Percentiles rank a stretch among this genome's conserved stretches.
Evolutionary conservation across 192 early-diverging fungal species (phyloP).

Genomic region (Coemansia sp.): DNA sequence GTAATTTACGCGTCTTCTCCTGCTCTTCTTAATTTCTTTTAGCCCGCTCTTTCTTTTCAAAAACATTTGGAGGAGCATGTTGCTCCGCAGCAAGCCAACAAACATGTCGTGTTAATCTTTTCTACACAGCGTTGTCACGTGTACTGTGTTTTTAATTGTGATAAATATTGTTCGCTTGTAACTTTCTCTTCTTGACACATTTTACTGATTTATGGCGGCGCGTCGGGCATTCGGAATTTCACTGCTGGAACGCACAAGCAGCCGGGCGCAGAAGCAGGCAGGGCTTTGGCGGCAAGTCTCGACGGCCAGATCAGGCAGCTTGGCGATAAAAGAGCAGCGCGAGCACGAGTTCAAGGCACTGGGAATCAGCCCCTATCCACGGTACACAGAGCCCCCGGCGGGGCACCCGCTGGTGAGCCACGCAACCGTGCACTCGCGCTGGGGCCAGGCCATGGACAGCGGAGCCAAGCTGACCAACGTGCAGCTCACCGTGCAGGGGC

Average conservation of each 20-base stretch:
- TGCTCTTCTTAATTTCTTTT: not conserved
- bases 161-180: too few species aligned
- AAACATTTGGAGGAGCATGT: too few species aligned
- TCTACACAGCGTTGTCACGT: constrained; percentile 7
- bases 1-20: not conserved
- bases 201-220: too few species aligned
- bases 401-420: constrained; percentile 21
- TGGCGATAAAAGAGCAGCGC: constrained; percentile 26
- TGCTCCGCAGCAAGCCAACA: constrained; percentile 1
- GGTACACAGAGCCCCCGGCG: constrained; percentile 20
- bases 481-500: constrained; percentile 54
- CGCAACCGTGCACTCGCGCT: constrained; percentile 18
- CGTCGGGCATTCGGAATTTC: too few species aligned
- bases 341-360: constrained; percentile 16
- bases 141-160: constrained; percentile 9
- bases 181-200: too few species aligned
- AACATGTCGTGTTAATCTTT: constrained; percentile 4
- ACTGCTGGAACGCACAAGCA: too few species aligned
- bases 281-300: not conserved
- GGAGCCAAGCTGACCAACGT: constrained; percentile 36
- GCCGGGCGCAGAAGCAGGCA: too few species aligned
- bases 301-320: constrained; percentile 12
- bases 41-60: not conserved
- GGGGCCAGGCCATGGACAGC: constrained; percentile 19
- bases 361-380: constrained; percentile 39